Evolutionary conservation across 169 alveolate genomes (phyloP).

Genomic region (Cryptosporidium sp.): DNA sequence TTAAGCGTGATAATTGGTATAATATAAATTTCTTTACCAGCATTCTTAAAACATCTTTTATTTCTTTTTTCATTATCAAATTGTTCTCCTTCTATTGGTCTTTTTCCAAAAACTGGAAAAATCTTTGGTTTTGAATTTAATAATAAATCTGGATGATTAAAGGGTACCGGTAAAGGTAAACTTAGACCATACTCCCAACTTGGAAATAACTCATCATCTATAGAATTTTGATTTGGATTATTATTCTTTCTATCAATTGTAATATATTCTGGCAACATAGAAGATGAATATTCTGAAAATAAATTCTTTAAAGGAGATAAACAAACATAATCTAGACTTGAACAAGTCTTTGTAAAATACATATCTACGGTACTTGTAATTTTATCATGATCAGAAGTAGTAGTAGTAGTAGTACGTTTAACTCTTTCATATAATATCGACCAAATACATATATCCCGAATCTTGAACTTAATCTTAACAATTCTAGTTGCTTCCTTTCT

Average conservation of each 20-base stretch:
- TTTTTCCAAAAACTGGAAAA: slow-evolving; percentile 75
- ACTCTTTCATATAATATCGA: slow-evolving; percentile 60
- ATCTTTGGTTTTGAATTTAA: slow-evolving; percentile 40
- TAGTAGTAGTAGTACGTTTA: not conserved
- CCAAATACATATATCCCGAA: slow-evolving; percentile 53
- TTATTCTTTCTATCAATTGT: slow-evolving; percentile 24
- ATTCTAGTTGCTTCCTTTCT: not conserved
- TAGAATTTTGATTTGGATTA: not conserved
- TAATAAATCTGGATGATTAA: slow-evolving; percentile 11
- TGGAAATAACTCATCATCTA: slow-evolving; percentile 35
- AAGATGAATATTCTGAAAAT: slow-evolving; percentile 47
- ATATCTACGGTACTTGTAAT: slow-evolving; percentile 42
- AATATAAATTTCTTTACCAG: slow-evolving; percentile 18
- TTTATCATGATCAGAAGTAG: not conserved
- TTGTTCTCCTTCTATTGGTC: slow-evolving; percentile 18
- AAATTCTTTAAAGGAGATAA: slow-evolving; percentile 28
- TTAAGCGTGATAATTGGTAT: slow-evolving; percentile 41
- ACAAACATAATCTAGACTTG: slow-evolving; percentile 38
- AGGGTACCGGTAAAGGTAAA: slow-evolving; percentile 52
- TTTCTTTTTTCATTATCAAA: not conserved
- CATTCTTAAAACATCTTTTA: not conserved
- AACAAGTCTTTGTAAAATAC: slow-evolving; percentile 43
- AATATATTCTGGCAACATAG: slow-evolving; percentile 42
- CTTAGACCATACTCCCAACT: slow-evolving; percentile 72
- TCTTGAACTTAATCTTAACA: slow-evolving; percentile 24